Evolutionary conservation across 768 basidiomycete species (phyloP).

Genomic region (Mycena albidolilacea): DNA sequence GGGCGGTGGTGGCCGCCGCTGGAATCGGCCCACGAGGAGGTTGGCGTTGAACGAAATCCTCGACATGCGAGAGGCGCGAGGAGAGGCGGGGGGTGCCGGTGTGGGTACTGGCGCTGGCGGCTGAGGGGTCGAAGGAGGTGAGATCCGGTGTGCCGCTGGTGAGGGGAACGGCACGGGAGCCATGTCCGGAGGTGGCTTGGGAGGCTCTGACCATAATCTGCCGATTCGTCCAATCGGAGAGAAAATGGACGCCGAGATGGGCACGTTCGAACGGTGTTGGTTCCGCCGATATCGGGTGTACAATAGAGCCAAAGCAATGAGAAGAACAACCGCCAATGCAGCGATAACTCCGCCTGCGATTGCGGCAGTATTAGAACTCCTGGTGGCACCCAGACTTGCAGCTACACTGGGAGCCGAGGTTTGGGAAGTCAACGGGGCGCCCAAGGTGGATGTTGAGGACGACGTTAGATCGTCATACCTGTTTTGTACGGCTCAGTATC

Average conservation of each 20-base stretch:
- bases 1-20: constrained; percentile 28
- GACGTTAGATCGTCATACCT: constrained; percentile 2
- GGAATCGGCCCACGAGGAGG: constrained; percentile 43
- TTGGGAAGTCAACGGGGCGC: neutral
- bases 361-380: constrained; percentile 25
- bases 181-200: constrained; percentile 36
- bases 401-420: neutral
- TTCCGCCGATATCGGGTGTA: constrained; percentile 37
- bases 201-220: constrained; percentile 16
- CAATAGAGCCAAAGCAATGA: constrained; percentile 43
- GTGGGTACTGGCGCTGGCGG: constrained; percentile 12
- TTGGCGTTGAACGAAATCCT: constrained; percentile 49
- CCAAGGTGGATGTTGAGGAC: neutral
- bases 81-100: constrained; percentile 13
- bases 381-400: neutral
- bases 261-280: constrained; percentile 40
- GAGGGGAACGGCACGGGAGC: constrained; percentile 37
- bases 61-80: constrained; percentile 28
- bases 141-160: constrained; percentile 5
- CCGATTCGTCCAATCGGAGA: constrained; percentile 21
- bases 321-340: constrained; percentile 43
- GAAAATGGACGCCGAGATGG: constrained; percentile 11
- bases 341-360: constrained; percentile 51
- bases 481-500: neutral
- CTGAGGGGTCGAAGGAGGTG: constrained; percentile 12